Base-by-base conservation (phyloP, 805 yeast species). In the Brettanomyces sp. region DNA sequence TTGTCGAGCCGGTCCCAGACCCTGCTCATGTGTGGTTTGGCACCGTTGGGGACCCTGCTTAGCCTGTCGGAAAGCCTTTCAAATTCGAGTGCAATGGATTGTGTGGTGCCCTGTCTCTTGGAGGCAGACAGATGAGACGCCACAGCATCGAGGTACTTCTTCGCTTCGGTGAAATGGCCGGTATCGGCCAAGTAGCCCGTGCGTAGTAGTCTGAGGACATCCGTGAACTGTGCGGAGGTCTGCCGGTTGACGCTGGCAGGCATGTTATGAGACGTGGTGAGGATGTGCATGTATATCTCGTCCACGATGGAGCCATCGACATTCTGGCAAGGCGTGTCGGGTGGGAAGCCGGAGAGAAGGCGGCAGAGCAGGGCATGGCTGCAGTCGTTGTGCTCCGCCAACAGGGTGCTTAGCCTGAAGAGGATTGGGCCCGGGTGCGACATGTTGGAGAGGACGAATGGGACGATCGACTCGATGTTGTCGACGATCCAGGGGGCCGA, bases 1-100 rank as follows among this genome's bases (percentile, higher is more conserved):
- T 87, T 87, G 60, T 87, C 95, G 40, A 87, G 63, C 39, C 84
- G 90, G 9, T 93, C 91, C 95, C 95, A 87, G 45, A 88, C 82
- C 58, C 79, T 83, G 54, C 89, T 95, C 21, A 60, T 39, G 22
- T 58, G 57, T 1, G 65, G 60, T 37, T 59, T 57, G 11, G 60
- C 58, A 14, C 63, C 32, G 11, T 28, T 28, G 11, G 32, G 32
- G 4, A 68, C 55, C 24, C 72, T 77, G 5, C 77, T 68, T 23
- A 78, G 56, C 52, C 80, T 70, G 47, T 69, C 70, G 36, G 67
- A 58, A 49, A 79, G 61, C 6, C 61, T 62, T 14, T 66, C 66
- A 30, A 73, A 55, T 2, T 63, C 60, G 22, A 60, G 48, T 4
- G 62, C 54, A 36, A 67, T 53, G 4, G 59, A 60, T 5, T 68